Evolutionary conservation across 2,329 filamentous ascomycete species (phyloP).

Genomic region (Colletotrichum sp.): DNA sequence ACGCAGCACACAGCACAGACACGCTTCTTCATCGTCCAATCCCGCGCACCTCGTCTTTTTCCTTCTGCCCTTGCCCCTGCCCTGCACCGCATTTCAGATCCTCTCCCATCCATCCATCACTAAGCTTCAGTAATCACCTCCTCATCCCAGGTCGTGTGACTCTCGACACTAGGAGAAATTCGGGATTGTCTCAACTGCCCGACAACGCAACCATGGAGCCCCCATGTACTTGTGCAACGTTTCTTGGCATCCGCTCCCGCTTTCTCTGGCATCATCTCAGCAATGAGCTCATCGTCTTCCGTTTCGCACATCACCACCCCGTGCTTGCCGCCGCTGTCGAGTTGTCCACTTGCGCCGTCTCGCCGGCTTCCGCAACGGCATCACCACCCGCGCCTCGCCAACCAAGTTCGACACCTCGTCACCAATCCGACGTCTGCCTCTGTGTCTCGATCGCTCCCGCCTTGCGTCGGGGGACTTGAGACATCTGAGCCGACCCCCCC

Average conservation of each 20-base stretch:
- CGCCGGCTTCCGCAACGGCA: neutral
- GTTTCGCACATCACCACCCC: neutral
- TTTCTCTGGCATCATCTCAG: conserved; percentile 3
- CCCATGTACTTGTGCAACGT: conserved; percentile 18
- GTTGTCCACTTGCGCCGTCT: neutral
- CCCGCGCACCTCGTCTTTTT: neutral
- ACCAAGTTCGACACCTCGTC: neutral
- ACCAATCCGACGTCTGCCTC: neutral
- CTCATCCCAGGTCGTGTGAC: conserved; percentile 17
- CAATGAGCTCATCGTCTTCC: conserved; percentile 16
- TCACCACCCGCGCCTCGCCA: neutral
- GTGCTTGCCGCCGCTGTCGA: neutral
- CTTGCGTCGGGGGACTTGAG: neutral
- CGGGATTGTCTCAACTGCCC: conserved; percentile 16
- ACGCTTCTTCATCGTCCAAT: neutral
- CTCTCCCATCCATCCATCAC: neutral
- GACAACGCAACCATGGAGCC: conserved; percentile 11
- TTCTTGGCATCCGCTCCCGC: conserved; percentile 9
- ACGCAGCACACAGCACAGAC: neutral
- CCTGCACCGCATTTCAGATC: neutral
- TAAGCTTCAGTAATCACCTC: neutral
- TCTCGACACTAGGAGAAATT: conserved; percentile 8
- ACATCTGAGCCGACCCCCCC: neutral
- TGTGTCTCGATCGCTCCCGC: neutral
- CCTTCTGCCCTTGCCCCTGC: neutral